A percentile compares a stretch with the other conserved stretches of the same genome.
Conservation (phyloP, 2,329 filamentous ascomycete genomes). For the Sporothrix pseudoabietina region DNA sequence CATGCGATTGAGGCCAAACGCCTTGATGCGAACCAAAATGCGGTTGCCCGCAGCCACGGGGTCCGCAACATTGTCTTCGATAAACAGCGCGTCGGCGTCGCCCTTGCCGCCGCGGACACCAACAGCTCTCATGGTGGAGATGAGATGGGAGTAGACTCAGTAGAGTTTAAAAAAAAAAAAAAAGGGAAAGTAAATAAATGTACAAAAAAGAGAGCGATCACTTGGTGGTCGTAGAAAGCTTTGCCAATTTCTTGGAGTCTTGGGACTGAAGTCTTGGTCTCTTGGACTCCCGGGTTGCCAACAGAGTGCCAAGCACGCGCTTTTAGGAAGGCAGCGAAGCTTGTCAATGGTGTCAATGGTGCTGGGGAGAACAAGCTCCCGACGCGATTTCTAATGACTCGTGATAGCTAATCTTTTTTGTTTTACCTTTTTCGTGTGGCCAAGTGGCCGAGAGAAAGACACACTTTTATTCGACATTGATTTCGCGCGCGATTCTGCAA, state of each 20-base stretch:
- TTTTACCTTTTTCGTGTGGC: neutral
- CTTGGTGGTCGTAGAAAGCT: no score
- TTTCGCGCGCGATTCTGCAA: neutral
- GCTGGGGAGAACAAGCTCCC: neutral
- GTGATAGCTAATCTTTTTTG: neutral
- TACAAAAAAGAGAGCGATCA: neutral
- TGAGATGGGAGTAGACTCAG: no score
- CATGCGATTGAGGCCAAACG: conserved; percentile 21
- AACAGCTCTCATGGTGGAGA: conserved; percentile 21
- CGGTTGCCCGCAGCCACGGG: conserved; percentile 7
- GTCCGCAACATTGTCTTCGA: conserved; percentile 21
- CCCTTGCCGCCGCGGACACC: conserved; percentile 20
- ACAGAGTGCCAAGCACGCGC: neutral
- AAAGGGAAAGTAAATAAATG: neutral
- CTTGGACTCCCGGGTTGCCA: neutral
- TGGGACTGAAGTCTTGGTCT: neutral
- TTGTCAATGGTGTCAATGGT: neutral
- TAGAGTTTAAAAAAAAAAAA: neutral
- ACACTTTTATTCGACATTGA: neutral
- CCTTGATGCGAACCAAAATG: conserved; percentile 13
- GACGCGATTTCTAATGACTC: neutral
- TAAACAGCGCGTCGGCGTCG: conserved; percentile 19
- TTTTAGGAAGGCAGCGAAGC: conserved; percentile 1
- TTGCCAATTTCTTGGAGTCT: no score
- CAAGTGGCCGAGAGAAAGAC: neutral